phyloP scores from a whole-genome alignment of 2,329 filamentous ascomycete species.

The Aspergillus carbonarius region DNA sequence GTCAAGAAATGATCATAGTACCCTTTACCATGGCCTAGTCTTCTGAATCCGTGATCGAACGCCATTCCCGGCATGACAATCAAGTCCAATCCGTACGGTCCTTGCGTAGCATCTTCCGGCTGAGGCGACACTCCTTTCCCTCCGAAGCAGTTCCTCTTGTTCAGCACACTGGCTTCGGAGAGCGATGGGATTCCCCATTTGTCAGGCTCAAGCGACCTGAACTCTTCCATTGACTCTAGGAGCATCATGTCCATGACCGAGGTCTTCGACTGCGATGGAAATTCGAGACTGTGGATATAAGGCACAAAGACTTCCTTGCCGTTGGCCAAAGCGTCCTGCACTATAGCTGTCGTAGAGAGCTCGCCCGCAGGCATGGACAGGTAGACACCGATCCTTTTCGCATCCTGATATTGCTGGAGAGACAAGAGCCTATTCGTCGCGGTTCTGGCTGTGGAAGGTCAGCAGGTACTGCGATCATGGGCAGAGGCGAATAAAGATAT shows the following conservation, averaged over 20 bases:
- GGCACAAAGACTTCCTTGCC: constrained; percentile 91
- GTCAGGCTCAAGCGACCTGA: constrained; percentile 72
- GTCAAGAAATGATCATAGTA: constrained; percentile 95
- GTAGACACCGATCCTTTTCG: constrained; percentile 78
- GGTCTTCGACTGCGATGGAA: constrained; percentile 45
- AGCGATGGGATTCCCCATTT: constrained; percentile 95
- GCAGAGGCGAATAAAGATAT: constrained; percentile 26
- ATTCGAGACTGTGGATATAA: constrained; percentile 69
- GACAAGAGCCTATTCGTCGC: constrained; percentile 65
- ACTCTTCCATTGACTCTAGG: constrained; percentile 71
- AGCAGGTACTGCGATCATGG: constrained; percentile 17
- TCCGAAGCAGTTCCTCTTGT: constrained; percentile 72
- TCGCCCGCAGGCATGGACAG: constrained; percentile 89
- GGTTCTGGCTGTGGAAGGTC: constrained; percentile 55
- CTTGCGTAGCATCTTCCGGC: constrained; percentile 18
- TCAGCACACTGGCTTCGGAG: constrained; percentile 60
- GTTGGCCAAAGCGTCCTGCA: constrained; percentile 71
- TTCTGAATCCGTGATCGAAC: constrained; percentile 73
- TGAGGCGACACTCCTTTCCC: constrained; percentile 48
- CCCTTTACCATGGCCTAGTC: constrained; percentile 90
- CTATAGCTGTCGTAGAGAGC: constrained; percentile 78
- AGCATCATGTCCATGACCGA: constrained; percentile 96
- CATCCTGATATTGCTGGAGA: constrained; percentile 72
- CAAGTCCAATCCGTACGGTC: constrained; percentile 65
- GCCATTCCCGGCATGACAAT: constrained; percentile 91